phyloP scores from a whole-genome alignment of 306 rosid genomes.

The Citrullus mucosospermus region DNA sequence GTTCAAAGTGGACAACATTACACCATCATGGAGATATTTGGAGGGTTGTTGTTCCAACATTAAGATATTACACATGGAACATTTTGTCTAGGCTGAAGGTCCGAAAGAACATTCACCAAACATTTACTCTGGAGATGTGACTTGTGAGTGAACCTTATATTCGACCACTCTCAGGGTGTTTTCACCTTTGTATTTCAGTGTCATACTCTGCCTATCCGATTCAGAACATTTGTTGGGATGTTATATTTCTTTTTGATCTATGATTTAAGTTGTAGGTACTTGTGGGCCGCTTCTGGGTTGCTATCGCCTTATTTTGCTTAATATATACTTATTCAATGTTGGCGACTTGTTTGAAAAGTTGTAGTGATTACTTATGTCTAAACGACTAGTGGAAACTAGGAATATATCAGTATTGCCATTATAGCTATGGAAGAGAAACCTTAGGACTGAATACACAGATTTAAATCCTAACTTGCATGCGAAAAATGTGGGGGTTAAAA shows the following conservation, averaged over 20 bases:
- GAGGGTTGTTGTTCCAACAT: too few relatives aligned
- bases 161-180: background rate
- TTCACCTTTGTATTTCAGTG: background rate
- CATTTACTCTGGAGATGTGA: background rate
- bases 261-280: background rate
- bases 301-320: background rate
- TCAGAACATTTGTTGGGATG: background rate
- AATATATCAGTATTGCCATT: background rate
- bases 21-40: too few relatives aligned
- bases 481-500: background rate
- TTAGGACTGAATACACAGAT: background rate
- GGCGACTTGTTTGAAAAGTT: background rate
- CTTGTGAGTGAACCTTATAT: background rate
- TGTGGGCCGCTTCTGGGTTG: background rate
- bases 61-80: background rate
- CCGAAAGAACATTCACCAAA: background rate
- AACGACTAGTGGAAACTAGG: background rate
- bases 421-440: background rate
- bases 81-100: background rate
- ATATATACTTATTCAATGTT: background rate
- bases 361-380: background rate
- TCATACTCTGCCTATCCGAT: background rate
- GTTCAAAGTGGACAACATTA: too few relatives aligned
- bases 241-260: background rate
- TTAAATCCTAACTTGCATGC: background rate